Conservation (phyloP, 2,329 filamentous ascomycete genomes). For the Exophiala alcalophila region DNA sequence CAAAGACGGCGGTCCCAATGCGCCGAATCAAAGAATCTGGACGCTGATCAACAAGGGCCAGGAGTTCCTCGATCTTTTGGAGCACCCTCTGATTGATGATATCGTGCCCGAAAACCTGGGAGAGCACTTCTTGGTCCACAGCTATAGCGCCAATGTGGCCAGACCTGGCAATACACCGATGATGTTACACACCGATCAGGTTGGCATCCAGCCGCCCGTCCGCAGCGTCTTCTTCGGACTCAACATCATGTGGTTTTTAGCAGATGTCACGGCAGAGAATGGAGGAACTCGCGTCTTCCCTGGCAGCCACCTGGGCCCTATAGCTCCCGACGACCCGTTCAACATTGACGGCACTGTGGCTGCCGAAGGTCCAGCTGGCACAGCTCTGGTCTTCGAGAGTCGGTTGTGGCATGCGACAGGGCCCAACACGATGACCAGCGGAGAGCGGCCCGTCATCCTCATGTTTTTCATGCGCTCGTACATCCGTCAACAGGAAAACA, state of each 20-base stretch:
- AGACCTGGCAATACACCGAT: conserved; percentile 18
- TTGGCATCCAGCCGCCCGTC: conserved; percentile 15
- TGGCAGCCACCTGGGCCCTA: conserved; percentile 14
- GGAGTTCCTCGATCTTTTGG: conserved; percentile 18
- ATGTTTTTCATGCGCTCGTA: conserved; percentile 36
- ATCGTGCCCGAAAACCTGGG: conserved; percentile 17
- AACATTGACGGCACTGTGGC: conserved; percentile 15
- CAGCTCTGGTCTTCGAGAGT: conserved; percentile 20
- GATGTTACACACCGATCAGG: conserved; percentile 19
- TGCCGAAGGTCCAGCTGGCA: conserved; percentile 17
- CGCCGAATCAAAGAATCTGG: conserved; percentile 20
- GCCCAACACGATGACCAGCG: conserved; percentile 19
- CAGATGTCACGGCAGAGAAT: conserved; percentile 15
- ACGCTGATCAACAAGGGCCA: conserved; percentile 18
- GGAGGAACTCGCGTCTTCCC: conserved; percentile 17
- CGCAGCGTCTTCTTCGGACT: conserved; percentile 11
- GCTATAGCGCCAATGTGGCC: conserved; percentile 19
- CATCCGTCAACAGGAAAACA: conserved; percentile 36
- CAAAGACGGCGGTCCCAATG: conserved; percentile 10
- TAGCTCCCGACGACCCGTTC: conserved; percentile 19
- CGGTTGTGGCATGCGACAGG: conserved; percentile 21
- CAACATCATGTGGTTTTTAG: conserved; percentile 21
- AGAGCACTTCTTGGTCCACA: conserved; percentile 11
- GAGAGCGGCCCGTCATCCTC: conserved; percentile 32
- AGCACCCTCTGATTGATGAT: conserved; percentile 17